A percentile compares a stretch with the other conserved stretches of the same genome.
Evolutionary conservation across 306 rosid species (phyloP).

Genomic region (Vigna trinervia): DNA sequence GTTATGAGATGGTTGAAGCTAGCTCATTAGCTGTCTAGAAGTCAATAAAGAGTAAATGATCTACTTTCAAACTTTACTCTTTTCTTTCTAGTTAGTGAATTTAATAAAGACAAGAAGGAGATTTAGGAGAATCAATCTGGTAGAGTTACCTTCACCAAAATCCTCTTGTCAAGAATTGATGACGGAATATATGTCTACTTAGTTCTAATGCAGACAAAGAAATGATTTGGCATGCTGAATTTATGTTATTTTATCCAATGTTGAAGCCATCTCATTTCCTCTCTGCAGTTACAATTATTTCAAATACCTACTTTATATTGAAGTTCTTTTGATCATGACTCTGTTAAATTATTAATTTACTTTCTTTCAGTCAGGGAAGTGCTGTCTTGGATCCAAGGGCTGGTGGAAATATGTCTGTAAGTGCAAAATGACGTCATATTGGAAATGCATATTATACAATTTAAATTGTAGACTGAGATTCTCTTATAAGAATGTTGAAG

Average conservation of each 20-base stretch:
- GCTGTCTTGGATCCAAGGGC: constrained; percentile 68
- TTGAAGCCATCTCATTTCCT: constrained; percentile 1
- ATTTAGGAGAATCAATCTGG: constrained; percentile 3
- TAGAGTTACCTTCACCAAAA: constrained; percentile 12
- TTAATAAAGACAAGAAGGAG: background rate
- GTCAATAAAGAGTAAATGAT: constrained; percentile 10
- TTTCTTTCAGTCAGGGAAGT: constrained; percentile 90
- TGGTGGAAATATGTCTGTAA: constrained; percentile 91
- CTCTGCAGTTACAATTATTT: constrained; percentile 27
- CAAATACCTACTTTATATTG: constrained; percentile 25
- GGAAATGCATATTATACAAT: constrained; percentile 7
- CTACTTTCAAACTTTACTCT: background rate
- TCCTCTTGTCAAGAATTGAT: constrained; percentile 26
- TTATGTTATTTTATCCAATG: constrained; percentile 1
- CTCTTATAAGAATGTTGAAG: background rate
- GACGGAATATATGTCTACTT: constrained; percentile 22
- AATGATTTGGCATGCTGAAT: constrained; percentile 19
- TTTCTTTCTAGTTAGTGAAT: constrained; percentile 13
- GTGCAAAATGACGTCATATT: constrained; percentile 47
- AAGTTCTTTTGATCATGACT: constrained; percentile 14
- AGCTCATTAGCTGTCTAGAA: constrained; percentile 11
- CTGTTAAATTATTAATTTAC: constrained; percentile 37
- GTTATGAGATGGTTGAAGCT: constrained; percentile 2
- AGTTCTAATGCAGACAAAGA: constrained; percentile 11
- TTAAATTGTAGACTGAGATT: constrained; percentile 19